Base-by-base conservation (phyloP, 345 rosid genomes). In the Populus tremula region DNA sequence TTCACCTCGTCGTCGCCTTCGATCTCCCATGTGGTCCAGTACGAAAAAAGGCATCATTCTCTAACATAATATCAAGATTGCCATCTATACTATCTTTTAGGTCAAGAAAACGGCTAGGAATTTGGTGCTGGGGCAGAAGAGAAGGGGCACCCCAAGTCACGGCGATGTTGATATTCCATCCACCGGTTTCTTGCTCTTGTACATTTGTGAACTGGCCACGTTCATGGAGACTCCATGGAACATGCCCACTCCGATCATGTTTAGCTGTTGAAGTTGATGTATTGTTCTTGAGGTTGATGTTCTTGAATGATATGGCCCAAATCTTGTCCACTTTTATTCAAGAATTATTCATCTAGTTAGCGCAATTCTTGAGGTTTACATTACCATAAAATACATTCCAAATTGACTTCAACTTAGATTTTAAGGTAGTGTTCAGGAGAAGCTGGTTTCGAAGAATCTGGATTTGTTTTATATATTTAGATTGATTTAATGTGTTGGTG, bases 21-120 rank as follows among this genome's bases (percentile, higher is more conserved):
- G 17, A 29, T 36, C 54, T 16, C 50, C 81, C 85, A 83, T 79
- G 85, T 82, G 85, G 54, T 21, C 25, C 25, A 4, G 8, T 27
- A 6, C 50, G 74, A 61, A 43, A 23, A 56, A 4, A 31, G 79
- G 83, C 81, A 23, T 70, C 49, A 2, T 70, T 70, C 64, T 73
- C 64, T 0, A 27, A 23, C 21, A 8, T 75, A 79, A 61, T 86
- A 56, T 36, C 85, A 38, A 75, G 0, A 66, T 8, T 78, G 78
- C 83, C 84, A 73, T 75, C 75, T 14, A 8, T 0, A 6, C 16
- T 70, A 61, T 70, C 8, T 12, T 21, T 27, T 16, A 7, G 76
- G 23, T 39, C 4, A 47, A 23, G 50, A 39, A 73, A 61, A 73
- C 76, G 76, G 76, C 76, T 25, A 73, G 2, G 41, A 25, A 29